A percentile compares a stretch with the other conserved stretches of the same genome.
Evolutionary conservation across 2,329 filamentous ascomycete genomes (phyloP).

Genomic region (Chaetomiaceae sp.): DNA sequence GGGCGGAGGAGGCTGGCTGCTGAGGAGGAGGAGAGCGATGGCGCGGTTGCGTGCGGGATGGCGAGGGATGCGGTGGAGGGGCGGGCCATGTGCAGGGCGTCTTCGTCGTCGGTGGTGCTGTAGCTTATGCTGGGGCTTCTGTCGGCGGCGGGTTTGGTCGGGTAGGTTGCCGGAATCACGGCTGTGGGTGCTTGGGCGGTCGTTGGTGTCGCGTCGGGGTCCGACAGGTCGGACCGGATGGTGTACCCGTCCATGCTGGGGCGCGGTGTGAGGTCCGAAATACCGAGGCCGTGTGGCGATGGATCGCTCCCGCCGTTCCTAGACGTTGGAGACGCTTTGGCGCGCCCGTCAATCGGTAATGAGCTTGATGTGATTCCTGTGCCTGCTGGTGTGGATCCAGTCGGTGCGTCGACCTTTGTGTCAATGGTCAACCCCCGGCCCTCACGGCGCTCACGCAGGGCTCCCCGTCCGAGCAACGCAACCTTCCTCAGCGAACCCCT

Average conservation of each 20-base stretch:
- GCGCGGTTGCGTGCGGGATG: slow-evolving; percentile 26
- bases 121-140: slow-evolving; percentile 54
- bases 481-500: slow-evolving; percentile 85
- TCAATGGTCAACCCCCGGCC: slow-evolving; percentile 43
- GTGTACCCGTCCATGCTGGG: slow-evolving; percentile 45
- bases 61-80: slow-evolving; percentile 7
- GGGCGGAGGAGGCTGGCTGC: slow-evolving; percentile 19
- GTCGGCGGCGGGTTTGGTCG: slow-evolving; percentile 21
- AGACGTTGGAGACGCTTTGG: slow-evolving; percentile 16
- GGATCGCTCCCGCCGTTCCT: slow-evolving; percentile 27
- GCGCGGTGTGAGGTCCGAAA: slow-evolving; percentile 43
- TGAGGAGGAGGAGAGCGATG: slow-evolving; percentile 29
- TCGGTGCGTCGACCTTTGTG: slow-evolving; percentile 27
- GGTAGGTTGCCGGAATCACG: slow-evolving; percentile 8
- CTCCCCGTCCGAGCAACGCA: slow-evolving; percentile 72
- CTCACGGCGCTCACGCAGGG: slow-evolving; percentile 56
- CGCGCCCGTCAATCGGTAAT: slow-evolving; percentile 23
- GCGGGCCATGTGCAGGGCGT: slow-evolving; percentile 55
- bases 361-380: slow-evolving; percentile 14
- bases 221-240: slow-evolving; percentile 29
- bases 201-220: slow-evolving; percentile 21
- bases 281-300: slow-evolving; percentile 40
- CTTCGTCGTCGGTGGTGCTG: slow-evolving; percentile 82
- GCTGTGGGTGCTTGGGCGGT: slow-evolving; percentile 17
- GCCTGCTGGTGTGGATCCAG: not conserved